Base-by-base conservation (phyloP, 2,329 filamentous ascomycete genomes). In the Penicillium sp. region DNA sequence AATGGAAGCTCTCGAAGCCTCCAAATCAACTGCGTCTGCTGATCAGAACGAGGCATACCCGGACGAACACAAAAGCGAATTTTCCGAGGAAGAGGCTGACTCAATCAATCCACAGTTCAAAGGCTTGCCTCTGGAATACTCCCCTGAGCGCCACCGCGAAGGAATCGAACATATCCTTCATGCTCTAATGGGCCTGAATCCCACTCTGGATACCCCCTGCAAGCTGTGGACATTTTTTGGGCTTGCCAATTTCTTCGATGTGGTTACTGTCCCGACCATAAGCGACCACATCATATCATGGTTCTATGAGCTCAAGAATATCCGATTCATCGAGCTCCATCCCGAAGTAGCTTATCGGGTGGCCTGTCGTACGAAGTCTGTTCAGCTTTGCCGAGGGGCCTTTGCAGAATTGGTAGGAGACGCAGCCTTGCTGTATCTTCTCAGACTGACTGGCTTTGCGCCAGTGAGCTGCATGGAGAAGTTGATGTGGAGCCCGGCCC, bases 161-260 rank as follows among this genome's bases (percentile, higher is more conserved):
- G 82, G 81, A 18, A 84, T 94, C 32, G 78, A 89, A 43, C 79
- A 86, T 1, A 73, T 90, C 0, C 74, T 90, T 4, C 77, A 83
- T 61, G 76, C 69, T 21, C 79, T 90, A 39, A 77, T 84, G 58
- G 81, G 81, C 2, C 75, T 80, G 3, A 73, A 79, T 29, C 76
- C 85, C 0, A 73, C 77, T 1, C 68, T 91, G 13, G 82, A 90
- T 68, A 89, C 86, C 0, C 87, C 87, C 0, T 77, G 81, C 10
- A 85, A 87, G 13, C 72, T 88, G 36, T 90, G 85, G 79, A 89
- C 86, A 0, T 77, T 89, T n/a, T 82, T 84, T 32, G 83, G 81
- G 3, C 69, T 90, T 8, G 83, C 85, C 7, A 83, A 83, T 55
- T 77, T 85, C 38, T 80, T 88, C 47, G 82, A 85, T 18, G 67